Conservation (phyloP, 2,329 filamentous ascomycete genomes). For the Xylaria sp. region DNA sequence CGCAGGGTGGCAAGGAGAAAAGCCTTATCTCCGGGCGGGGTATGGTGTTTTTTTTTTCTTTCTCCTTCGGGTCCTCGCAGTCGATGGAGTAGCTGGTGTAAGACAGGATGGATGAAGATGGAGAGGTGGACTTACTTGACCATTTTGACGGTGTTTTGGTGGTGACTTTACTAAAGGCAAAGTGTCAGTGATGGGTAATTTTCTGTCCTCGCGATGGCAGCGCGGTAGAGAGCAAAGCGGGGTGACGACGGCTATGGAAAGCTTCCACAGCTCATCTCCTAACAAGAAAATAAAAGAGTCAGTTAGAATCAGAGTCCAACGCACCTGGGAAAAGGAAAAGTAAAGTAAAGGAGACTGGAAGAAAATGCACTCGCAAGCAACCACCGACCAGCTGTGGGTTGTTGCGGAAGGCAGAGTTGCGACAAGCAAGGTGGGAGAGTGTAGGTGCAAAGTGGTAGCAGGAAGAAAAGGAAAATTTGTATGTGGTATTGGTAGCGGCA, state of each 20-base stretch:
- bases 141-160: slow-evolving; percentile 90
- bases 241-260: slow-evolving; percentile 21
- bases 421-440: slow-evolving; percentile 30
- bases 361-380: slow-evolving; percentile 45
- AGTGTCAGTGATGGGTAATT: slow-evolving; percentile 27
- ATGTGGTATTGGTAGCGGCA: slow-evolving; percentile 25
- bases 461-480: slow-evolving; percentile 38
- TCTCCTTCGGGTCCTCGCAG: not conserved
- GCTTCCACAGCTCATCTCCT: slow-evolving; percentile 10
- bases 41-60: slow-evolving; percentile 37
- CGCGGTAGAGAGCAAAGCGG: slow-evolving; percentile 28
- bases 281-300: not conserved
- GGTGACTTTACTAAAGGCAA: slow-evolving; percentile 52
- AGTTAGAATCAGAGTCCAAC: slow-evolving; percentile 21
- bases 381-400: slow-evolving; percentile 47
- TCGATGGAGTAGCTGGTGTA: not conserved
- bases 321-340: slow-evolving; percentile 38
- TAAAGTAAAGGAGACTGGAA: slow-evolving; percentile 24
- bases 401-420: slow-evolving; percentile 40
- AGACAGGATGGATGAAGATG: not conserved
- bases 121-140: slow-evolving; percentile 81
- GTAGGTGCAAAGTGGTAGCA: slow-evolving; percentile 35
- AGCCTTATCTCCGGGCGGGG: slow-evolving; percentile 56
- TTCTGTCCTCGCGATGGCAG: not conserved
- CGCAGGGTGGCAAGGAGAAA: slow-evolving; percentile 38